Conservation (phyloP, 2,329 filamentous ascomycete genomes). For the Pyricularia sp. region DNA sequence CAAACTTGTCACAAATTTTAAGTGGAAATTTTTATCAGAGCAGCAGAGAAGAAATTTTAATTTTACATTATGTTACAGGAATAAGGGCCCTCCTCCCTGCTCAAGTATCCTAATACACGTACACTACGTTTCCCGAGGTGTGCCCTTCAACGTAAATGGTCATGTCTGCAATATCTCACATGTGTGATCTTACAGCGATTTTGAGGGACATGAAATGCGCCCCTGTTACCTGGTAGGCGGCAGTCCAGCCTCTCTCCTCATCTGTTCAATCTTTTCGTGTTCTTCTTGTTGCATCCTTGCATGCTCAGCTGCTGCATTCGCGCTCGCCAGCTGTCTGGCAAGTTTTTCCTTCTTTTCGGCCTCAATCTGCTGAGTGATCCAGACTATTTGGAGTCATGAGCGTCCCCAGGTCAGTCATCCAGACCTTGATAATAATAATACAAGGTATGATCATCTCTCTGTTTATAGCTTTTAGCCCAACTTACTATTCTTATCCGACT, state of each 20-base stretch:
- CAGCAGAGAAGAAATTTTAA: background rate
- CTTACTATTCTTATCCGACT: conserved; percentile 85
- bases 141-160: background rate
- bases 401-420: conserved; percentile 2
- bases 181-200: background rate
- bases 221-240: background rate
- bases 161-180: background rate
- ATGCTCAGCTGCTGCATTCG: conserved; percentile 11
- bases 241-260: conserved; percentile 39
- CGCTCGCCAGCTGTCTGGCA: conserved; percentile 22
- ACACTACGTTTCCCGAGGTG: background rate
- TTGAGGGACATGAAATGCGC: background rate
- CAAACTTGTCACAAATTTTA: background rate
- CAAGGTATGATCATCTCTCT: background rate
- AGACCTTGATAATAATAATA: background rate
- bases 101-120: background rate
- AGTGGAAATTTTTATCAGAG: background rate
- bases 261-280: conserved; percentile 33
- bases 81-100: background rate
- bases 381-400: conserved; percentile 26
- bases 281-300: conserved; percentile 22
- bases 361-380: conserved; percentile 38
- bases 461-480: conserved; percentile 10
- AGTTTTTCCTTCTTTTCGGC: conserved; percentile 32
- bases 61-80: background rate